These are phyloP conservation scores for Ceratonia siliqua DNA, from an alignment of 306 rosid genomes.

Conservation along the genomic window DNA sequence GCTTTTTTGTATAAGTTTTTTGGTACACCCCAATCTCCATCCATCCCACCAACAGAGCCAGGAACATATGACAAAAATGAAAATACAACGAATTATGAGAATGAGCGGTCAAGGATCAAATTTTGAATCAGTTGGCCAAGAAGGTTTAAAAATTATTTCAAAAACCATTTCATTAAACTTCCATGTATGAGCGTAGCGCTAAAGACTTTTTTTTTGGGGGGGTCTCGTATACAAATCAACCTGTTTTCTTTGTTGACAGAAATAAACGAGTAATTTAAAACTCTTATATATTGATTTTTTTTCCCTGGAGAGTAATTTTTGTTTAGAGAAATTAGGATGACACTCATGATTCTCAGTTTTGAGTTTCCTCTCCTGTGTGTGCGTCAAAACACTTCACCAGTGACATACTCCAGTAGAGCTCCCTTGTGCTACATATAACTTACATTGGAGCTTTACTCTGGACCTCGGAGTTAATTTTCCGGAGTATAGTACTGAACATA, in stretches of 20 bases:
- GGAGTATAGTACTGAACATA: slow-evolving; percentile 5
- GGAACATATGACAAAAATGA: no score
- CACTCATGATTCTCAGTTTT: background rate
- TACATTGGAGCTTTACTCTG: background rate
- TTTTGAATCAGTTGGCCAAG: background rate
- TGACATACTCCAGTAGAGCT: background rate
- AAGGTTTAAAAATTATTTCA: no score
- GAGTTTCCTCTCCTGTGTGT: background rate
- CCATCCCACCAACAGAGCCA: no score
- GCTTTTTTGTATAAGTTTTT: background rate
- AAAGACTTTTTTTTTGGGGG: background rate
- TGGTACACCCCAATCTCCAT: no score
- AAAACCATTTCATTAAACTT: background rate
- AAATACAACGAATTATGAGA: no score
- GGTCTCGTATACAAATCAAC: background rate
- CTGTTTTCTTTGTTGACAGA: no score
- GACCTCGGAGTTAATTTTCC: slow-evolving; percentile 1
- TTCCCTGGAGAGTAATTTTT: no score
- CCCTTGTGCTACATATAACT: background rate
- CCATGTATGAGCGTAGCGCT: background rate
- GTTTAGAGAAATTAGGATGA: no score
- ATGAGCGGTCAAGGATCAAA: background rate
- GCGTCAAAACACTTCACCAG: background rate
- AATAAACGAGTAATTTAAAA: no score
- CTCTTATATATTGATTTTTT: no score